phyloP scores from a whole-genome alignment of 345 rosid species.

The Salix exigua region DNA sequence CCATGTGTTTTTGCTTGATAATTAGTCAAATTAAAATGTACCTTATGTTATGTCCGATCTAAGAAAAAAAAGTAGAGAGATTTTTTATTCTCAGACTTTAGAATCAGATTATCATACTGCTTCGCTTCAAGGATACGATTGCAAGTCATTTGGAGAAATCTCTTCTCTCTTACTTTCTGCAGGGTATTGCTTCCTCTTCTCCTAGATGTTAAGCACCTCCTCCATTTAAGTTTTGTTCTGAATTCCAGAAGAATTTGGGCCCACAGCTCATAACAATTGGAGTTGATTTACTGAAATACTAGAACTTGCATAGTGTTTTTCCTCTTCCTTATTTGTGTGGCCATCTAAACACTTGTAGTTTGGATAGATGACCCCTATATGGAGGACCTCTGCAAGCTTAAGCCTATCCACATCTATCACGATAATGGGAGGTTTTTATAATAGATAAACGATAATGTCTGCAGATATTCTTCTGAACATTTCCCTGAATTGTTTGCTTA shows the following conservation, averaged over 20 bases:
- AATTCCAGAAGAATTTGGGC: background rate
- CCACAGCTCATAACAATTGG: background rate
- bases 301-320: background rate
- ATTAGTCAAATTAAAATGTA: background rate
- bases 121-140: background rate
- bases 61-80: background rate
- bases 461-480: background rate
- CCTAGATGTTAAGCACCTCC: background rate
- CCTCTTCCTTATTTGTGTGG: background rate
- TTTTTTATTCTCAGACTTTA: background rate
- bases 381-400: background rate
- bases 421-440: background rate
- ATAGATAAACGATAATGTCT: background rate
- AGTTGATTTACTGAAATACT: background rate
- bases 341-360: background rate
- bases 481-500: background rate
- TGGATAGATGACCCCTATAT: background rate
- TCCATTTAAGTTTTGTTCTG: background rate
- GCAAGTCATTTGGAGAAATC: background rate
- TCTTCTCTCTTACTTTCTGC: conserved; percentile 1
- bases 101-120: background rate
- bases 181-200: background rate
- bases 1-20: background rate
- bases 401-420: background rate
- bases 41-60: background rate